A percentile compares a stretch with the other conserved stretches of the same genome.
phyloP scores from a whole-genome alignment of 208 protist genomes.

The Naegleria fowleri region DNA sequence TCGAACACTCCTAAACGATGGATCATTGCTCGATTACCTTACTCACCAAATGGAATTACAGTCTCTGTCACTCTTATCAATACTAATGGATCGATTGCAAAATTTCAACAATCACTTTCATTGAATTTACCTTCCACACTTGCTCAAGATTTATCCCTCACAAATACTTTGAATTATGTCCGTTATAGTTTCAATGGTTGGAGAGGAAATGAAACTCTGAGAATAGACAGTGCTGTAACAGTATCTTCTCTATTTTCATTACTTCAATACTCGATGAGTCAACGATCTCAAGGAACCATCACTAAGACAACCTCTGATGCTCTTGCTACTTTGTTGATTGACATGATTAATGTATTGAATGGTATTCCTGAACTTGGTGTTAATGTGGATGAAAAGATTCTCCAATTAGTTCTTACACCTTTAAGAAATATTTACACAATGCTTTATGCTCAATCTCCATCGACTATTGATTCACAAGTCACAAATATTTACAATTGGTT shows the following conservation, averaged over 20 bases:
- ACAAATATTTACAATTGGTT: neutral
- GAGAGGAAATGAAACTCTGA: neutral
- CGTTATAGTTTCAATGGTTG: neutral
- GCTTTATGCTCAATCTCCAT: neutral
- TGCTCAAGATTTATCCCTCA: neutral
- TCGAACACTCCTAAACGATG: neutral
- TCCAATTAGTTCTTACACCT: neutral
- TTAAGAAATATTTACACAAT: neutral
- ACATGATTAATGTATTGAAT: neutral
- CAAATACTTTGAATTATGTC: neutral
- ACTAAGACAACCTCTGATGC: neutral
- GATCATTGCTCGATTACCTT: neutral
- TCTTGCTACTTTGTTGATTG: neutral
- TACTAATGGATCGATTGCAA: neutral
- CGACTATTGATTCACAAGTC: neutral
- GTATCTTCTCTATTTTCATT: neutral
- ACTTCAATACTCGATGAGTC: neutral
- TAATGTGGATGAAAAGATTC: neutral
- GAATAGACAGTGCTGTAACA: neutral
- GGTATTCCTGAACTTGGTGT: neutral
- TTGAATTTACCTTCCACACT: neutral
- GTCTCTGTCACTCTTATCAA: neutral
- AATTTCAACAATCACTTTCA: neutral
- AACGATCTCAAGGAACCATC: neutral
- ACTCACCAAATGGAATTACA: neutral